Evolutionary conservation across 306 rosid species (phyloP), one percentile per base, ranked within the genome.

Genomic region (Medicago lupulina): DNA sequence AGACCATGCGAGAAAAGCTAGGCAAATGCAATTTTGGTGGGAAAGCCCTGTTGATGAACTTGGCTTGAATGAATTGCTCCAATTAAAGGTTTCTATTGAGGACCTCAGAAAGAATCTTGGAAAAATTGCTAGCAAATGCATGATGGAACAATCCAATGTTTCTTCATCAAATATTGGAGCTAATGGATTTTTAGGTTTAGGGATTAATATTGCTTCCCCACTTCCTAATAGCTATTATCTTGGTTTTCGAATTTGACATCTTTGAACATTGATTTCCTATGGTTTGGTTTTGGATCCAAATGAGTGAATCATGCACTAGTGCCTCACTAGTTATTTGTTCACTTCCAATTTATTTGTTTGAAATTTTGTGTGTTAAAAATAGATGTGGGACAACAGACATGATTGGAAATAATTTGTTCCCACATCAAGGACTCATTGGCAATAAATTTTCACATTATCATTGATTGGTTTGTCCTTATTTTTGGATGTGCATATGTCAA

Each of bases 11-110:
- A 75, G 83, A 25, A 84, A 75, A 50, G 76, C 76, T 1, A 81
- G 83, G 51, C 81, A 77, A 46, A 81, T 62, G 5, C 85, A 84
- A 12, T 75, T 78, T 54, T 91, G 95, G 95, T 87, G 92, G 95
- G 91, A 91, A 62, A 63, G 39, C 4, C 83, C 87, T 6, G 23
- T 86, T 57, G 86, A 83, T 40, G 87, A 89, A 3, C 83, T 86
- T 60, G 86, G 86, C 2, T 28, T 85, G 47, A 53, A 76, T 34
- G 87, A 85, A 69, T 67, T 89, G 13, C 74, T 77, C 8, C 82
- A 74, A 55, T 17, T 91, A 25, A 74, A 68, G 72, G 73, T 28
- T 18, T 76, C 91, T 3, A 16, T 86, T 79, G 95, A 89, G 74
- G 89, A 89, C 10, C 71, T 87, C 16, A 89, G 89, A 74, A 81